A percentile compares a stretch with the other conserved stretches of the same genome.
Conservation (phyloP, 352 stramenopile species). For the Globisporangium okanoganense region DNA sequence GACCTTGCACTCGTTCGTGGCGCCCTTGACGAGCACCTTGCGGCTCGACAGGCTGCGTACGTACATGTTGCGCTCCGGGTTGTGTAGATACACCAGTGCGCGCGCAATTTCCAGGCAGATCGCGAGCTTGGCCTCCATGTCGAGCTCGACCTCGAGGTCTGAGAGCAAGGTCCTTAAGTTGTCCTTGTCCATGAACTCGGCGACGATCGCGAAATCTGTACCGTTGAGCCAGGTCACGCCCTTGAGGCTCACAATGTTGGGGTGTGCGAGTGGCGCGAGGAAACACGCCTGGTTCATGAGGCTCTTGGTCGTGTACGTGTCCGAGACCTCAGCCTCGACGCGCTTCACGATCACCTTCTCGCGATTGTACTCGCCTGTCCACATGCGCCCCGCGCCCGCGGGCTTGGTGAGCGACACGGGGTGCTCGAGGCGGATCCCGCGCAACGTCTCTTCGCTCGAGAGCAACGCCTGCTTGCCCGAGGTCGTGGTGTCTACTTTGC, state of each 20-base stretch:
- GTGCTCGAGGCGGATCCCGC: conserved; percentile 45
- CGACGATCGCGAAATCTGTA: conserved; percentile 73
- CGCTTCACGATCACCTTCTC: conserved; percentile 70
- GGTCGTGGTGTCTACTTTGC: conserved; percentile 31
- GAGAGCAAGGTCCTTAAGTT: conserved; percentile 56
- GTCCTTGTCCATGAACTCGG: conserved; percentile 74
- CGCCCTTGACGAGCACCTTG: conserved; percentile 54
- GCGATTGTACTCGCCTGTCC: conserved; percentile 50
- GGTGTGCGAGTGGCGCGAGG: conserved; percentile 49
- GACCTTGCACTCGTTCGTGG: conserved; percentile 45
- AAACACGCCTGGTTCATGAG: conserved; percentile 51
- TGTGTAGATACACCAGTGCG: conserved; percentile 62
- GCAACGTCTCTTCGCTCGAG: conserved; percentile 63
- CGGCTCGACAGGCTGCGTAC: conserved; percentile 45
- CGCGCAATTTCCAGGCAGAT: conserved; percentile 69
- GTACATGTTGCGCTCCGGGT: conserved; percentile 38
- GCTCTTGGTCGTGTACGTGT: conserved; percentile 54
- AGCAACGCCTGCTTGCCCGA: conserved; percentile 54
- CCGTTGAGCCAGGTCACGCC: conserved; percentile 69
- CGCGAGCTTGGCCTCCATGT: conserved; percentile 46
- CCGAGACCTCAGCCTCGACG: conserved; percentile 58
- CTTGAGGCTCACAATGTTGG: conserved; percentile 61
- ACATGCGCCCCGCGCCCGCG: conserved; percentile 43
- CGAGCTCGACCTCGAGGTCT: conserved; percentile 50
- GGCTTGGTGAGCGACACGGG: conserved; percentile 52